Evolutionary conservation across 345 rosid genomes (phyloP).

Genomic region (sweet orange (Citrus sinensis)): DNA sequence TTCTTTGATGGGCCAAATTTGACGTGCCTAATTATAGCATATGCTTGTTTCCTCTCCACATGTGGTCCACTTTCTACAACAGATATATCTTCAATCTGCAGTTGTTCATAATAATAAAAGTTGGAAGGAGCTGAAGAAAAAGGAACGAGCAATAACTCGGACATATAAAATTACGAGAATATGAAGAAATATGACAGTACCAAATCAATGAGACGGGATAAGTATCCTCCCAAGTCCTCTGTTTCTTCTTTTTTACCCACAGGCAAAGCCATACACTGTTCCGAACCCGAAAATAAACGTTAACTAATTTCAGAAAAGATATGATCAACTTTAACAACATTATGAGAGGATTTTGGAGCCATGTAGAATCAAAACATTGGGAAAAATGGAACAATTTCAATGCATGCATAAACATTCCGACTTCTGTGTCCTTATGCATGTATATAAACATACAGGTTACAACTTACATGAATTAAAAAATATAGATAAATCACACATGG

Average conservation of each 20-base stretch:
- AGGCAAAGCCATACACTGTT: slow-evolving; percentile 68
- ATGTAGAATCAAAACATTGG: not conserved
- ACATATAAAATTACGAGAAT: slow-evolving; percentile 1
- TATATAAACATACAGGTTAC: not conserved
- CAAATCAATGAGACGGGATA: slow-evolving; percentile 54
- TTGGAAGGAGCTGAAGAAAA: not conserved
- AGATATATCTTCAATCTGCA: slow-evolving; percentile 60
- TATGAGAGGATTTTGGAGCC: not conserved
- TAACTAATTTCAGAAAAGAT: not conserved
- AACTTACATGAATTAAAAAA: not conserved
- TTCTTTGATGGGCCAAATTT: slow-evolving; percentile 76
- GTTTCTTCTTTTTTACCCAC: slow-evolving; percentile 42
- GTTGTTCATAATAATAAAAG: not conserved
- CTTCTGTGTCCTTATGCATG: not conserved
- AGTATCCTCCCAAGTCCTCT: slow-evolving; percentile 56
- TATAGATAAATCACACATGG: not conserved
- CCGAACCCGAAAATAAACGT: slow-evolving; percentile 10
- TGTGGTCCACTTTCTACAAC: slow-evolving; percentile 67
- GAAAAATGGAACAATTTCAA: not conserved
- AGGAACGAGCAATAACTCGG: not conserved
- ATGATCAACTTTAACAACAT: not conserved
- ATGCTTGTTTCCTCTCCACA: slow-evolving; percentile 59
- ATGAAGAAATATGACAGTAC: slow-evolving; percentile 31
- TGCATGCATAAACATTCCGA: not conserved
- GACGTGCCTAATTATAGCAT: slow-evolving; percentile 56